Conservation (phyloP, 2,329 filamentous ascomycete species). For the Arthrinium puccinioides region DNA sequence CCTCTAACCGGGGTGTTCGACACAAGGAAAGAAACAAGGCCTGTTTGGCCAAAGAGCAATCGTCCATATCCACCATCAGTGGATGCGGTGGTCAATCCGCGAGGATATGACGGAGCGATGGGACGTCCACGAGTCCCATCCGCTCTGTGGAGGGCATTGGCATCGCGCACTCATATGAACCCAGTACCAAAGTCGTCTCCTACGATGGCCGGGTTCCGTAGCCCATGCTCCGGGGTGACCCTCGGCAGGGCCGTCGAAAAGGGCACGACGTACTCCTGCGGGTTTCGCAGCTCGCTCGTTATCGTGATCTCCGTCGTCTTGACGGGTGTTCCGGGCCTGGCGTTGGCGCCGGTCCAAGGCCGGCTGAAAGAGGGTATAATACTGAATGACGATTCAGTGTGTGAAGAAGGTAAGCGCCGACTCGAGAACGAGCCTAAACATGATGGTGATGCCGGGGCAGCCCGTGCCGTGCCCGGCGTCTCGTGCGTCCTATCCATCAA, state of each 20-base stretch:
- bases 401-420: neutral
- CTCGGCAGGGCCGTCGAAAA: conserved; percentile 1
- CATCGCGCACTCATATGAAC: too few relatives aligned
- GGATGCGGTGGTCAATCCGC: too few relatives aligned
- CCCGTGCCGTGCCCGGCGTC: neutral
- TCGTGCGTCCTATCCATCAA: neutral
- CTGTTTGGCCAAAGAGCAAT: too few relatives aligned
- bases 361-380: conserved; percentile 8
- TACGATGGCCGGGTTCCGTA: conserved; percentile 2
- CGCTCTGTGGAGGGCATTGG: too few relatives aligned
- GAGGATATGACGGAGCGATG: too few relatives aligned
- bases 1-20: too few relatives aligned
- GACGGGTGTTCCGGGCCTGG: conserved; percentile 5
- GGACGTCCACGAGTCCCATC: too few relatives aligned
- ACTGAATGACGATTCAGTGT: conserved; percentile 3
- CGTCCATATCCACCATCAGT: too few relatives aligned
- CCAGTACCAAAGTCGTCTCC: neutral
- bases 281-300: neutral
- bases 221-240: neutral
- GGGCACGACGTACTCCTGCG: too few relatives aligned
- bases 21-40: too few relatives aligned
- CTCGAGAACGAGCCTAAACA: neutral
- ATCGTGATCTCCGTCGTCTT: conserved; percentile 5
- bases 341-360: conserved; percentile 4
- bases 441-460: neutral